Evolutionary conservation across 208 protist genomes (phyloP).

Genomic region (Perkinsela sp.): DNA sequence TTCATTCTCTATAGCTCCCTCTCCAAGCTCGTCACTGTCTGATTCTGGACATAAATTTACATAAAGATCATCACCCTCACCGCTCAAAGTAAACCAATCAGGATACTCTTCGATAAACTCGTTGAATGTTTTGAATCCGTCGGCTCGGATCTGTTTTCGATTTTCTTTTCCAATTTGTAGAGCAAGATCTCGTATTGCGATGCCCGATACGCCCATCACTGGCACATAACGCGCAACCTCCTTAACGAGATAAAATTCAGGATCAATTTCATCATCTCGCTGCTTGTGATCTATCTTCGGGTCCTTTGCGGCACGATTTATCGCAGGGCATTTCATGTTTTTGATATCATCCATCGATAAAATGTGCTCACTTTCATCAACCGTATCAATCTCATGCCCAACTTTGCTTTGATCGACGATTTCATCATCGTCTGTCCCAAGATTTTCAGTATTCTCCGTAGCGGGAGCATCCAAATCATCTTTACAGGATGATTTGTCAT

Average conservation of each 20-base stretch:
- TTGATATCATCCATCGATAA: background rate
- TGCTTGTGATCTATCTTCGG: background rate
- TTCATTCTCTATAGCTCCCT: too few relatives aligned
- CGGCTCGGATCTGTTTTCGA: background rate
- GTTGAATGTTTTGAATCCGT: background rate
- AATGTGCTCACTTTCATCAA: background rate
- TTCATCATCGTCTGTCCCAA: background rate
- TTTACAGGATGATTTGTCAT: too few relatives aligned
- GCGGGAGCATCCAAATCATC: too few relatives aligned
- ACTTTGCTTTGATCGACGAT: background rate
- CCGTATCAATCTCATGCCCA: background rate
- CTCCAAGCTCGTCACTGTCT: too few relatives aligned
- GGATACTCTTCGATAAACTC: constrained; percentile 1
- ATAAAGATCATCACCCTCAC: background rate
- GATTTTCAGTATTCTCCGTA: background rate
- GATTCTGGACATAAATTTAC: too few relatives aligned
- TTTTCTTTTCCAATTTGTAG: background rate
- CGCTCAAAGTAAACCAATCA: background rate
- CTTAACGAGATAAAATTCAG: background rate
- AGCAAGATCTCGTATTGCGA: background rate
- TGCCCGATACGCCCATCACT: background rate
- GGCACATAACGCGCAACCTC: background rate
- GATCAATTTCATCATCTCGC: background rate
- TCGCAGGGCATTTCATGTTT: background rate
- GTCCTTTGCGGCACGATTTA: background rate